A percentile compares a stretch with the other conserved stretches of the same genome.
Evolutionary conservation across 2,329 filamentous ascomycete species (phyloP).

Genomic region (Phyllosticta paracitricarpa): DNA sequence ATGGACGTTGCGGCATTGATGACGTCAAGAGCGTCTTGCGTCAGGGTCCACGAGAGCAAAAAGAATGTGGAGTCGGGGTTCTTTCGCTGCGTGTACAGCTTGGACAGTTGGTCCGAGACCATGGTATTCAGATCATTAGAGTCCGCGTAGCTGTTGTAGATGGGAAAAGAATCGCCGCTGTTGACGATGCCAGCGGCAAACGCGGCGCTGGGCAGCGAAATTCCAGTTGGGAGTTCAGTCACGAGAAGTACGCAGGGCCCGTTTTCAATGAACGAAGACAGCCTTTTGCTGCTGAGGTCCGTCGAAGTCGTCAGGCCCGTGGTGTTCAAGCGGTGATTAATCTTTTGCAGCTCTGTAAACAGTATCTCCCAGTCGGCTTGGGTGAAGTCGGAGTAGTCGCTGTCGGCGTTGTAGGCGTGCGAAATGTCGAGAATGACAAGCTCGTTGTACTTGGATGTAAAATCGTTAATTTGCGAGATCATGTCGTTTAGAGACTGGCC

Average conservation of each 20-base stretch:
- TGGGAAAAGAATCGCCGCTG: slow-evolving; percentile 21
- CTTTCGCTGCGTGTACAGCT: slow-evolving; percentile 24
- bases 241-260: slow-evolving; percentile 26
- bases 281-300: slow-evolving; percentile 23
- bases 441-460: slow-evolving; percentile 36
- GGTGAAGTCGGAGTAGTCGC: slow-evolving; percentile 28
- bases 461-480: slow-evolving; percentile 36
- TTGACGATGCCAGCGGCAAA: slow-evolving; percentile 26
- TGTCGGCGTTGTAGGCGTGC: slow-evolving; percentile 35
- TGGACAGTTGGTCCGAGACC: slow-evolving; percentile 28
- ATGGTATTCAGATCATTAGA: slow-evolving; percentile 23
- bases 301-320: slow-evolving; percentile 16
- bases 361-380: slow-evolving; percentile 33
- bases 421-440: slow-evolving; percentile 39
- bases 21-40: slow-evolving; percentile 23
- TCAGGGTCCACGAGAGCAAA: slow-evolving; percentile 28
- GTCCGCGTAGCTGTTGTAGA: slow-evolving; percentile 28
- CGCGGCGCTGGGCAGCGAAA: slow-evolving; percentile 19
- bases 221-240: slow-evolving; percentile 21
- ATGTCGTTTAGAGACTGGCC: slow-evolving; percentile 36
- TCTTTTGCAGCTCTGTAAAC: slow-evolving; percentile 31
- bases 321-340: slow-evolving; percentile 32
- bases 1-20: slow-evolving; percentile 17
- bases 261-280: slow-evolving; percentile 29
- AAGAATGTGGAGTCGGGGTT: slow-evolving; percentile 24